Evolutionary conservation across 2,329 filamentous ascomycete genomes (phyloP), one percentile per base, ranked within the genome.

Genomic region (Hirsutella thompsonii): DNA sequence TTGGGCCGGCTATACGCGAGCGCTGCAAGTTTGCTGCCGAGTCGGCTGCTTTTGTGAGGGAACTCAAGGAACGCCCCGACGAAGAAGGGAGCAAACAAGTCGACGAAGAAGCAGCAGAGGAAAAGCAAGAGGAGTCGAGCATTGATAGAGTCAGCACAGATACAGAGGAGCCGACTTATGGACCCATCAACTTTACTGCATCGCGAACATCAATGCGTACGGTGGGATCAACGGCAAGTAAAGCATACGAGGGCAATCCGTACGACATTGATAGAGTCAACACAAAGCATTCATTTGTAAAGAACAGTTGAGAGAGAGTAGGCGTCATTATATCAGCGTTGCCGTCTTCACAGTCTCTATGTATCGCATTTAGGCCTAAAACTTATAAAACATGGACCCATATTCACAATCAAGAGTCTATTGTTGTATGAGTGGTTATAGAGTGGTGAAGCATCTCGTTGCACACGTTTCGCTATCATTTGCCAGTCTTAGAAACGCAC

Each of bases 1-100:
- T 76, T 50, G 87, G 87, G 3, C 83, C 78, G 14, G 57, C 58
- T 5, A 93, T 94, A 49, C 70, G 87, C 5, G 67, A 64, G 42
- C 67, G 70, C 44, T 84, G 79, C 52, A 81, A 76, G 58, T 93
- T 77, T 55, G 87, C 87, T 8, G 0, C 32, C 32, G 13, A 33
- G 8, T 33, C 32, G 32, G 32, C 32, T n/a, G 32, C 32, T 8
- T 33, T 33, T 33, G 16, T 33, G 32, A 9, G 32, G 4, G 16
- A 8, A 2, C 32, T 33, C 4, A 14, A 18, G 16, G 32, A 33
- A 5, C 14, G 8, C 3, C 14, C 32, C 3, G 32, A 14, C n/a
- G 6, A 33, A 18, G 8, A 13, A n/a, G 8, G 4, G 4, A n/a
- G 8, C 14, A 3, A 33, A 9, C 14, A 16, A 18, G 13, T n/a